These are phyloP conservation scores for grape (Vitis vinifera) DNA, from an alignment of 164 flowering plant genomes.

Conservation along the genomic window DNA sequence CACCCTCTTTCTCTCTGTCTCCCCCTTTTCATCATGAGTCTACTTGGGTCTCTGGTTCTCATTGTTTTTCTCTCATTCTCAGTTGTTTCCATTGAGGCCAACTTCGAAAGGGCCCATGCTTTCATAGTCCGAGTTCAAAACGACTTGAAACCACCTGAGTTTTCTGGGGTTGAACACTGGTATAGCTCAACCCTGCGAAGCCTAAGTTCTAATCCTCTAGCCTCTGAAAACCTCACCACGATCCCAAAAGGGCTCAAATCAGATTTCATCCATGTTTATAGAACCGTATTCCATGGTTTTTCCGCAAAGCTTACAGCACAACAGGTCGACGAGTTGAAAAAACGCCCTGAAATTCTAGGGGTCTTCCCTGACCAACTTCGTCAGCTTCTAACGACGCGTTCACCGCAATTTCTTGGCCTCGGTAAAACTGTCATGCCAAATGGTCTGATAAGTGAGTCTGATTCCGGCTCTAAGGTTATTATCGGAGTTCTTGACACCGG, in stretches of 20 bases:
- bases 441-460: slow-evolving; percentile 28
- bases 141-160: slow-evolving; percentile 42
- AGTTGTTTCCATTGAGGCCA: too few species aligned
- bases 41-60: slow-evolving; percentile 12
- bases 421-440: neutral
- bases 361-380: slow-evolving; percentile 37
- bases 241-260: neutral
- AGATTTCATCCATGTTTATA: slow-evolving; percentile 40
- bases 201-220: slow-evolving; percentile 1
- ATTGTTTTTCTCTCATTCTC: slow-evolving; percentile 5
- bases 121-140: slow-evolving; percentile 45
- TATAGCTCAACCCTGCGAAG: slow-evolving; percentile 39
- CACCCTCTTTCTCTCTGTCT: neutral
- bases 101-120: slow-evolving; percentile 8
- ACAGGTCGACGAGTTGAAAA: slow-evolving; percentile 26
- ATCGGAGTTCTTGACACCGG: slow-evolving; percentile 22
- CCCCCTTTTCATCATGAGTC: slow-evolving; percentile 11
- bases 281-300: slow-evolving; percentile 56
- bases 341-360: slow-evolving; percentile 24
- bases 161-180: slow-evolving; percentile 45
- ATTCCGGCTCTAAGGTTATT: slow-evolving; percentile 45
- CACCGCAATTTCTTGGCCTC: slow-evolving; percentile 51
- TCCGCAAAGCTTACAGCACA: slow-evolving; percentile 35
- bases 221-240: neutral
- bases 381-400: slow-evolving; percentile 46